phyloP scores from a whole-genome alignment of 2,329 filamentous ascomycete species.

The Diplodia corticola region DNA sequence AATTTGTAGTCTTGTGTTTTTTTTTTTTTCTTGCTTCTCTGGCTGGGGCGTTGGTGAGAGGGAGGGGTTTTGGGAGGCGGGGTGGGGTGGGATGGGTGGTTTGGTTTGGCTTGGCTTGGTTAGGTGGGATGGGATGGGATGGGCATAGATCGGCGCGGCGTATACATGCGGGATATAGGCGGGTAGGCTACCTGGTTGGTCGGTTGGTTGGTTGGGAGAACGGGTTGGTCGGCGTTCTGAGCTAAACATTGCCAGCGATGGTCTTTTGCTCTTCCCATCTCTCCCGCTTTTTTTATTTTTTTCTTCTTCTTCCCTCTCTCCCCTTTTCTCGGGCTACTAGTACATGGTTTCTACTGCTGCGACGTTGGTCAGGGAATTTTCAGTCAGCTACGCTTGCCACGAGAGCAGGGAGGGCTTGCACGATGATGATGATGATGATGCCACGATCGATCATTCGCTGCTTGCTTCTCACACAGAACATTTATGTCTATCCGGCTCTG shows the following conservation, averaged over 20 bases:
- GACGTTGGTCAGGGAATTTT: neutral
- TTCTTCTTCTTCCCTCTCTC: neutral
- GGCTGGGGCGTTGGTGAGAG: neutral
- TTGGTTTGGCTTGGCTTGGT: no score
- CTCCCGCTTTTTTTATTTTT: neutral
- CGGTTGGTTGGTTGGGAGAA: neutral
- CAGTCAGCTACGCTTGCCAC: no score
- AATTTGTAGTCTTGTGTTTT: constrained; percentile 38
- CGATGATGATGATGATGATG: no score
- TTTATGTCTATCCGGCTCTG: neutral
- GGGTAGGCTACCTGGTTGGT: neutral
- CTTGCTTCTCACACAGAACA: neutral
- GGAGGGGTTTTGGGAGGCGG: neutral
- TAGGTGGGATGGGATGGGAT: neutral
- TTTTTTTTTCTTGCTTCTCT: neutral
- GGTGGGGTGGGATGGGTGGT: neutral
- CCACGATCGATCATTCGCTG: neutral
- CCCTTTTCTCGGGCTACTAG: neutral
- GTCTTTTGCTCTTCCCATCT: neutral
- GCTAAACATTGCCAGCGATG: neutral
- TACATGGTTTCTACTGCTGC: neutral
- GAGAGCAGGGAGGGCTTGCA: neutral
- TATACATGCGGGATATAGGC: neutral
- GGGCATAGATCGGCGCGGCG: neutral
- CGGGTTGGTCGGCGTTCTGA: neutral